Evolutionary conservation across 2,329 filamentous ascomycete genomes (phyloP).

Genomic region (Colletotrichum lini): DNA sequence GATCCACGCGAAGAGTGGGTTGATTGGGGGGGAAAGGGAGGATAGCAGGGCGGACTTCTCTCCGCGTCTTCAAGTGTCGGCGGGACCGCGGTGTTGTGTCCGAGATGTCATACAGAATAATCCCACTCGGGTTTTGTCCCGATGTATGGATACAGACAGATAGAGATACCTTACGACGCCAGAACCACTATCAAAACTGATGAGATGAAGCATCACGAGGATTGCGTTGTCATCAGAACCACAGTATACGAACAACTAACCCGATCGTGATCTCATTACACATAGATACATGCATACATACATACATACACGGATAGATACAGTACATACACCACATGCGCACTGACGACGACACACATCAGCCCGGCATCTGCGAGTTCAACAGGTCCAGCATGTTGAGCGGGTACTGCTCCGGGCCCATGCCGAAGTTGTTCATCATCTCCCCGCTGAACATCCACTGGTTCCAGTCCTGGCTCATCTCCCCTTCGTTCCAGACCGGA

Average conservation of each 20-base stretch:
- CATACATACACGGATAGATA: too few species aligned
- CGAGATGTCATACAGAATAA: background rate
- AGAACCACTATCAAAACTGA: background rate
- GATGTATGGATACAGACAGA: background rate
- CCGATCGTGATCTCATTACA: constrained; percentile 16
- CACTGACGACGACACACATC: background rate
- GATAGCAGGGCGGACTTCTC: constrained; percentile 16
- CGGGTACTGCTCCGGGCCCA: constrained; percentile 43
- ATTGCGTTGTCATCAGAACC: constrained; percentile 1
- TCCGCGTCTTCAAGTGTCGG: constrained; percentile 8
- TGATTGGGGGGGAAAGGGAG: too few species aligned
- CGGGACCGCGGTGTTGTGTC: constrained; percentile 16
- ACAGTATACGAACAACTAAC: constrained; percentile 1
- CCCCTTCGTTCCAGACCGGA: constrained; percentile 27
- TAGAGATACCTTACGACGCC: too few species aligned
- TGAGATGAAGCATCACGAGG: constrained; percentile 18
- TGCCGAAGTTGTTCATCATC: constrained; percentile 43
- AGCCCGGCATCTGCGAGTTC: constrained; percentile 49
- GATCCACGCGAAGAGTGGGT: constrained; percentile 12
- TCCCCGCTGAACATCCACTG: constrained; percentile 48
- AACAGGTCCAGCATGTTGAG: constrained; percentile 47
- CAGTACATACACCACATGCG: too few species aligned
- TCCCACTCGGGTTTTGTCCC: constrained; percentile 21
- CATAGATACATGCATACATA: too few species aligned
- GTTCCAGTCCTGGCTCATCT: constrained; percentile 45